Percentiles rank a stretch among this genome's conserved stretches.
Conservation (phyloP, 2,329 filamentous ascomycete species). For the Hymenoscyphus linearis region DNA sequence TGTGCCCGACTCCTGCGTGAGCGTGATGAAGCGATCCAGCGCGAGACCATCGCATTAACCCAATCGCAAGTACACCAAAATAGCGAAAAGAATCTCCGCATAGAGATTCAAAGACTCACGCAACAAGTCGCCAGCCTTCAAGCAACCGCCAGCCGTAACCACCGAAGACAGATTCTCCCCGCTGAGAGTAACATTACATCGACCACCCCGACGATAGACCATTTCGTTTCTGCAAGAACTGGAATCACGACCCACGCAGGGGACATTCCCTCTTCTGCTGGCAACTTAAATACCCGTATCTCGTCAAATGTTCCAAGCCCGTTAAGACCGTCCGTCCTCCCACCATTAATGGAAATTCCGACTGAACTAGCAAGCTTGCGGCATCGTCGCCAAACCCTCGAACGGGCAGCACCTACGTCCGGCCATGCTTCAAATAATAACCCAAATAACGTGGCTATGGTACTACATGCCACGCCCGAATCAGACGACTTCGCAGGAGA, state of each 20-base stretch:
- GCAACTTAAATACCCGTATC: not conserved
- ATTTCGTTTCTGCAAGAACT: no score
- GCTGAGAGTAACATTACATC: no score
- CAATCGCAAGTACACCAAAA: no score
- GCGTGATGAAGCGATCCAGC: no score
- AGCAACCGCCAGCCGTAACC: no score
- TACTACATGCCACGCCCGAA: constrained; percentile 1
- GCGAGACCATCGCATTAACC: no score
- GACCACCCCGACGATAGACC: no score
- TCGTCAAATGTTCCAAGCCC: not conserved
- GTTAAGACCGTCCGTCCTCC: not conserved
- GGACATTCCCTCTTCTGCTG: not conserved
- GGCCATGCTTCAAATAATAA: not conserved
- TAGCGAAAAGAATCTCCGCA: no score
- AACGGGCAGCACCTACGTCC: not conserved
- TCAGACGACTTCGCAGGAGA: constrained; percentile 12
- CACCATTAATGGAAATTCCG: not conserved
- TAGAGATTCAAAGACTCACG: no score
- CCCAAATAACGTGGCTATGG: constrained; percentile 1
- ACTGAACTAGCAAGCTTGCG: constrained; percentile 10
- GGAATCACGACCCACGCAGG: not conserved
- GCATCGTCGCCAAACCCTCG: constrained; percentile 9
- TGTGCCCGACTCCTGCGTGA: no score
- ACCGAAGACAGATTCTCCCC: no score
- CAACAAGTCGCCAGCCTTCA: no score